Percentiles rank a stretch among this genome's conserved stretches.
Conservation (phyloP, 192 early-diverging fungal species). For the Allomyces javanicus region DNA sequence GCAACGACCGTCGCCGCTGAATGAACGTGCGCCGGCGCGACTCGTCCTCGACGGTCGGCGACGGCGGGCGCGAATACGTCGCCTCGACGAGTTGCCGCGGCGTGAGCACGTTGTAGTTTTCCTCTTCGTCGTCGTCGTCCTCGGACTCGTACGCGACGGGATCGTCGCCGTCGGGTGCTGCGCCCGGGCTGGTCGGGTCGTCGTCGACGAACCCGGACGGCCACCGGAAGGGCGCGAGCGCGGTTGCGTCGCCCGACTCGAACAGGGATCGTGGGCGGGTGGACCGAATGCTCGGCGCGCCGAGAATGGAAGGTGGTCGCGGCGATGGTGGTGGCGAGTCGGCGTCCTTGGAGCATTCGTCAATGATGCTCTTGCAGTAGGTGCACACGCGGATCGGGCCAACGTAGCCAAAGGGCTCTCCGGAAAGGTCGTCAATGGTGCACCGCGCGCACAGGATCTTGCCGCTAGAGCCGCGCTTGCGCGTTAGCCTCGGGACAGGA, state of each 20-base stretch:
- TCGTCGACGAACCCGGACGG: constrained; percentile 3
- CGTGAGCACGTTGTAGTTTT: constrained; percentile 4
- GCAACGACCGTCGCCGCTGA: constrained; percentile 4
- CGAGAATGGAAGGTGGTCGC: too few species aligned
- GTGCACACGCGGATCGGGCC: constrained; percentile 1
- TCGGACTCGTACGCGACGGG: neutral
- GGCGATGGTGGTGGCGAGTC: too few species aligned
- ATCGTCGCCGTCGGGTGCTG: constrained; percentile 1
- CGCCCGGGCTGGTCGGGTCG: neutral
- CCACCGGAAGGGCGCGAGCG: neutral
- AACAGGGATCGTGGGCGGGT: too few species aligned
- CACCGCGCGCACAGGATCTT: constrained; percentile 60
- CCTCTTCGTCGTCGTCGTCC: neutral
- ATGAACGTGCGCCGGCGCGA: neutral
- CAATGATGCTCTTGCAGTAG: constrained; percentile 1
- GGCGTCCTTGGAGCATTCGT: too few species aligned
- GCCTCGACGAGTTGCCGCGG: neutral
- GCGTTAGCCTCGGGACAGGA: constrained; percentile 1
- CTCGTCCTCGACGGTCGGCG: constrained; percentile 1
- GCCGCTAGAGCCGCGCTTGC: constrained; percentile 10
- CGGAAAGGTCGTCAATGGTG: constrained; percentile 38
- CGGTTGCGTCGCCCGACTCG: too few species aligned
- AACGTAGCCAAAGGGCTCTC: constrained; percentile 1
- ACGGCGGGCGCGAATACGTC: neutral
- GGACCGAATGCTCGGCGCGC: too few species aligned